These are phyloP conservation scores for Candida golubevii DNA, from an alignment of 805 yeast species.

Conservation along the genomic window DNA sequence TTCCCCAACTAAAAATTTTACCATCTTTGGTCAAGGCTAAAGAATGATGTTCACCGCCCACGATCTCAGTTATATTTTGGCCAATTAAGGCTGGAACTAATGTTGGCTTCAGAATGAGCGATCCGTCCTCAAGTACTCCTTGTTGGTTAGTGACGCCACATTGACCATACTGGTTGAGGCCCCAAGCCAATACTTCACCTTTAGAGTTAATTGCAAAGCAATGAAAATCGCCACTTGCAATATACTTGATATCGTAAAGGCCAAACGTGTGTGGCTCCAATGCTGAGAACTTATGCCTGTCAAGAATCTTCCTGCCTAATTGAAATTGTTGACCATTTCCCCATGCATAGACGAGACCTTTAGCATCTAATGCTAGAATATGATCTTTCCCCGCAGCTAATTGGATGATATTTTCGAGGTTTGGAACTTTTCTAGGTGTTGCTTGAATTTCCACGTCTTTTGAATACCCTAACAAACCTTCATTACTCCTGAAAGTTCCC, in stretches of 20 bases:
- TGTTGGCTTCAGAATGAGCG: slow-evolving; percentile 74
- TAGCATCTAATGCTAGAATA: slow-evolving; percentile 72
- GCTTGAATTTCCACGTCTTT: slow-evolving; percentile 60
- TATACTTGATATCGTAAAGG: slow-evolving; percentile 66
- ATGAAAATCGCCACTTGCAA: slow-evolving; percentile 94
- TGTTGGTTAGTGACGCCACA: slow-evolving; percentile 67
- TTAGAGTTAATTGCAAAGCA: slow-evolving; percentile 83
- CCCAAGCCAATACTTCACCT: slow-evolving; percentile 83
- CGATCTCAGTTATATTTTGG: slow-evolving; percentile 54
- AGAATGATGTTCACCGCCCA: slow-evolving; percentile 95
- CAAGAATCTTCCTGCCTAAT: slow-evolving; percentile 81
- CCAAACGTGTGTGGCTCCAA: slow-evolving; percentile 83
- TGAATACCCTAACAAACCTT: slow-evolving; percentile 83
- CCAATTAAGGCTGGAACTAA: slow-evolving; percentile 60
- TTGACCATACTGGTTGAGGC: slow-evolving; percentile 94
- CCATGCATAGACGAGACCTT: slow-evolving; percentile 92
- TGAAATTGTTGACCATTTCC: slow-evolving; percentile 95
- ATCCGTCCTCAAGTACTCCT: slow-evolving; percentile 78
- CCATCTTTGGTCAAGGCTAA: slow-evolving; percentile 71
- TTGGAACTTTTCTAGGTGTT: slow-evolving; percentile 59
- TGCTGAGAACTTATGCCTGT: slow-evolving; percentile 67
- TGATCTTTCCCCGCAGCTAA: slow-evolving; percentile 94
- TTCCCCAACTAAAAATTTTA: slow-evolving; percentile 78
- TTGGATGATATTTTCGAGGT: slow-evolving; percentile 67
- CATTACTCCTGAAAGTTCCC: slow-evolving; percentile 95